These are phyloP conservation scores for Pyrenula aspistea DNA, from an alignment of 495 filamentous ascomycete species.

Conservation along the genomic window DNA sequence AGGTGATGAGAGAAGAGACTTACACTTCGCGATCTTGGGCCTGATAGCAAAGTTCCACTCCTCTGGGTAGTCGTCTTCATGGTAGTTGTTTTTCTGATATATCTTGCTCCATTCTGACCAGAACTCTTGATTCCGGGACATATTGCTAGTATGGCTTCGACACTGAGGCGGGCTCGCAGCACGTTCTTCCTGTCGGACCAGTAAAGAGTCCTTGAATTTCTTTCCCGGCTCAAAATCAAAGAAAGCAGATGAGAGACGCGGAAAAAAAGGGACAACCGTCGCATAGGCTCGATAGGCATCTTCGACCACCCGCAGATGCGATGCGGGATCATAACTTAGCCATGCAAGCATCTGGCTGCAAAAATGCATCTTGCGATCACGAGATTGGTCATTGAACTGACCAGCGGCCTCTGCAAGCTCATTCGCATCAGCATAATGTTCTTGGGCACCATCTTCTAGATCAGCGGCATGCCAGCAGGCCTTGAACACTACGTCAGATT, in stretches of 20 bases:
- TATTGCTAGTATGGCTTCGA: slow-evolving; percentile 20
- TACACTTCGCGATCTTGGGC: slow-evolving; percentile 25
- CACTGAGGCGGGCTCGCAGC: slow-evolving; percentile 17
- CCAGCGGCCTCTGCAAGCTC: slow-evolving; percentile 20
- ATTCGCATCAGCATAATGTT: slow-evolving; percentile 20
- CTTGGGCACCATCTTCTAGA: slow-evolving; percentile 23
- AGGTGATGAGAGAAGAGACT: not conserved
- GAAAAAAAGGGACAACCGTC: slow-evolving; percentile 30
- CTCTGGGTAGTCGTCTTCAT: slow-evolving; percentile 15
- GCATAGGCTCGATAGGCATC: slow-evolving; percentile 27
- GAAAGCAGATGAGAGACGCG: slow-evolving; percentile 11
- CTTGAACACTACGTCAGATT: slow-evolving; percentile 21
- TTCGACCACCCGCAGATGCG: slow-evolving; percentile 25
- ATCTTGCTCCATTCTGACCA: slow-evolving; percentile 22
- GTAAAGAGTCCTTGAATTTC: slow-evolving; percentile 18
- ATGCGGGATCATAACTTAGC: slow-evolving; percentile 19
- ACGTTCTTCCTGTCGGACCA: slow-evolving; percentile 25
- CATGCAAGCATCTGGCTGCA: slow-evolving; percentile 15
- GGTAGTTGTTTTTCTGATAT: not conserved
- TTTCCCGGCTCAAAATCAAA: slow-evolving; percentile 16
- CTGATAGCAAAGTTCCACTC: slow-evolving; percentile 25
- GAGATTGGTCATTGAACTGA: not conserved
- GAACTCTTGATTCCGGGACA: slow-evolving; percentile 18
- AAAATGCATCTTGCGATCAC: not conserved
- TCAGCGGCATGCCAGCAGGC: slow-evolving; percentile 29